A percentile compares a stretch with the other conserved stretches of the same genome.
Conservation (phyloP, 768 basidiomycete genomes). For the Termitomyces sp. region DNA sequence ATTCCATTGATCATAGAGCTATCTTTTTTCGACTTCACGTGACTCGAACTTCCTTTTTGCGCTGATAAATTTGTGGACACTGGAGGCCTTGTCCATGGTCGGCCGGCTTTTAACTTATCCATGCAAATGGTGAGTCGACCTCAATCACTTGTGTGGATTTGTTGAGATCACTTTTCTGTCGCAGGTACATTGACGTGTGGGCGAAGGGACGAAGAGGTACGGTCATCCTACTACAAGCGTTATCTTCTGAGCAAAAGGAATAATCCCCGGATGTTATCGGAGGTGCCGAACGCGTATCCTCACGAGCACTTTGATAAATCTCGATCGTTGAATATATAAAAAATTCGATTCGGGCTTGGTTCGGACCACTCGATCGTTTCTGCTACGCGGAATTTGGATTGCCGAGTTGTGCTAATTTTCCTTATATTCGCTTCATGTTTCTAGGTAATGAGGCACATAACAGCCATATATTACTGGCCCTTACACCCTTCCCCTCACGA, state of each 20-base stretch:
- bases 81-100: background rate
- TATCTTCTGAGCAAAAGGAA: background rate
- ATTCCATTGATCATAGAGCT: background rate
- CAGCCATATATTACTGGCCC: background rate
- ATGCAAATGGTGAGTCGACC: background rate
- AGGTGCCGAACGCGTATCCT: background rate
- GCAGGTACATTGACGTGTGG: background rate
- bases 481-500: background rate
- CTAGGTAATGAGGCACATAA: background rate
- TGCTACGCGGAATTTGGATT: background rate
- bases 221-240: background rate
- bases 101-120: no score
- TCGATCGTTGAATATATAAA: background rate
- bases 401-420: background rate
- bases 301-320: background rate
- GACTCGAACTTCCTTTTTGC: background rate
- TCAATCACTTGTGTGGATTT: background rate
- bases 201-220: background rate
- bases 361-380: conserved; percentile 1
- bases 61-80: background rate
- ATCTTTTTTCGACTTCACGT: background rate
- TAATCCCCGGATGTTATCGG: background rate
- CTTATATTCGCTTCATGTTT: background rate
- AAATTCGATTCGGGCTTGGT: background rate
- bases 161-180: background rate